A percentile compares a stretch with the other conserved stretches of the same genome.
phyloP scores from a whole-genome alignment of 306 rosid genomes.

The Crataegus laevigata region DNA sequence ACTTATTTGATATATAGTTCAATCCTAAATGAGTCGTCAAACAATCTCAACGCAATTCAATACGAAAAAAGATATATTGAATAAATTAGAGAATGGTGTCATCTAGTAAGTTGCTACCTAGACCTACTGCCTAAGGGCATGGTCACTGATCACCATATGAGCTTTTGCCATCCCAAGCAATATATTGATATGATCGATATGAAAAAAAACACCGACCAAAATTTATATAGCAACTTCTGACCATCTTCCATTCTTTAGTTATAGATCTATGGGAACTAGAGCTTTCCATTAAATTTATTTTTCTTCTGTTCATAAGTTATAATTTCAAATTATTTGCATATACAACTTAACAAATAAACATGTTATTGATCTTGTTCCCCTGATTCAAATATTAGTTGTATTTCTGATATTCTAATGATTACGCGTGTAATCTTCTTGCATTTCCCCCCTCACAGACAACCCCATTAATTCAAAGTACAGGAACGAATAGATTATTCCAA shows the following conservation, averaged over 20 bases:
- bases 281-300: constrained; percentile 4
- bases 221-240: constrained; percentile 20
- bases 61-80: no score
- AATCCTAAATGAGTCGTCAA: background rate
- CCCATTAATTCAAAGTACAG: constrained; percentile 14
- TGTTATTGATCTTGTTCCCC: constrained; percentile 56
- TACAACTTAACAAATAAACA: constrained; percentile 47
- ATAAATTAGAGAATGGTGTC: background rate
- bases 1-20: background rate
- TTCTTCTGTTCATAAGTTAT: background rate
- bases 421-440: constrained; percentile 29
- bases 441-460: constrained; percentile 41
- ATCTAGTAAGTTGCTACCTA: background rate
- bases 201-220: background rate
- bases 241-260: constrained; percentile 25
- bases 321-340: background rate
- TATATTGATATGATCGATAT: background rate
- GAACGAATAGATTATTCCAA: constrained; percentile 6
- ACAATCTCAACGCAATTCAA: background rate
- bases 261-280: background rate
- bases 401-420: constrained; percentile 35
- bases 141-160: background rate
- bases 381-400: constrained; percentile 42
- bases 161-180: background rate
- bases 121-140: background rate